Percentiles rank a stretch among this genome's conserved stretches.
Evolutionary conservation across 768 basidiomycete genomes (phyloP).

Genomic region (Boletus reticuloceps): DNA sequence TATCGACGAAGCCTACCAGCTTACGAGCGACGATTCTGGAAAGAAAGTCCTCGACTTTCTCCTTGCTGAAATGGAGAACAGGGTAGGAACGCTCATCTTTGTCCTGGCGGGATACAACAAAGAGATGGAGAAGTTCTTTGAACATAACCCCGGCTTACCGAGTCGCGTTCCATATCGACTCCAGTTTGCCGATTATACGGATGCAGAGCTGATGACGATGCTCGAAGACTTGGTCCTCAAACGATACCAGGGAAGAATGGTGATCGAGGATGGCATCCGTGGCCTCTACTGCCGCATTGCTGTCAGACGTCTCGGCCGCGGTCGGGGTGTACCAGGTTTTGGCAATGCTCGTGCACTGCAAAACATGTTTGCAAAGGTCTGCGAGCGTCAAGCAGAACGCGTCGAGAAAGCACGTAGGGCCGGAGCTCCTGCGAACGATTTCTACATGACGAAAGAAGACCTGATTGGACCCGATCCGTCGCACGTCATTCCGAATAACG

Average conservation of each 20-base stretch:
- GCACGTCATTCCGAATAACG: conserved; percentile 41
- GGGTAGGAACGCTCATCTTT: conserved; percentile 61
- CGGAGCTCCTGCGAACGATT: conserved; percentile 46
- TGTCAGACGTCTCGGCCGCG: conserved; percentile 15
- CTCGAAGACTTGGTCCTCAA: conserved; percentile 47
- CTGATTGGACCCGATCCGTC: conserved; percentile 66
- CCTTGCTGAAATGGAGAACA: conserved; percentile 74
- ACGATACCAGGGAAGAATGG: conserved; percentile 49
- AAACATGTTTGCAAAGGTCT: conserved; percentile 45
- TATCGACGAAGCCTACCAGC: conserved; percentile 72
- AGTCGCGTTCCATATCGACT: conserved; percentile 67
- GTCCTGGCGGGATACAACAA: conserved; percentile 69
- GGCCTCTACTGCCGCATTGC: conserved; percentile 50
- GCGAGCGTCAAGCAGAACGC: conserved; percentile 53
- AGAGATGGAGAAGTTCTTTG: conserved; percentile 76
- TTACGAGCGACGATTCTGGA: conserved; percentile 48
- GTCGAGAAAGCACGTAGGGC: conserved; percentile 39
- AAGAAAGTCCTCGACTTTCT: conserved; percentile 64
- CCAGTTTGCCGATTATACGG: conserved; percentile 59
- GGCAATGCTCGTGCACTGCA: conserved; percentile 66
- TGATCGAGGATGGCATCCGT: conserved; percentile 48
- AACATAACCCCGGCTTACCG: conserved; percentile 66
- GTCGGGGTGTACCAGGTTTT: conserved; percentile 45
- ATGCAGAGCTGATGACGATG: conserved; percentile 55
- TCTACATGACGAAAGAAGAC: conserved; percentile 51